Evolutionary conservation across 352 stramenopile species (phyloP), one percentile per base, ranked within the genome.

Genomic region (Globisporangium cylindrosporum): DNA sequence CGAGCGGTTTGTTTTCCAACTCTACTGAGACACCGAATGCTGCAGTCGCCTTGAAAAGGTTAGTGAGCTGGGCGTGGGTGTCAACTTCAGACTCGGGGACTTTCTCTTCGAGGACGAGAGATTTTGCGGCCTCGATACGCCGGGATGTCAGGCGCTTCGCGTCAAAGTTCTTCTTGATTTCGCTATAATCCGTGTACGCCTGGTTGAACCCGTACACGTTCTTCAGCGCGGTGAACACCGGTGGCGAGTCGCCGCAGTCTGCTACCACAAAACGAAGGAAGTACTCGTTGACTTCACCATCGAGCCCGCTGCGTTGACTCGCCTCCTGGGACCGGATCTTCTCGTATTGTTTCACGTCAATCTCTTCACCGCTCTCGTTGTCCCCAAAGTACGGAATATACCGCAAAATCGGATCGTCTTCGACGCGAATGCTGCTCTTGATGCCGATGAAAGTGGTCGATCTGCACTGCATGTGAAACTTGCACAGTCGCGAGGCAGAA

Each of bases 301-400:
- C 84, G 27, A 94, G 62, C 2, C 71, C 83, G 62, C 75, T 91
- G 46, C 67, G 71, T 29, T 81, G 57, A 46, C 38, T 79, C 3
- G 69, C 75, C 38, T 79, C 73, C 49, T 84, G 68, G 53, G 70
- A 62, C 15, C 54, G 68, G 60, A 94, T 75, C 3, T 72, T 68
- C 56, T 92, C 83, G 65, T 94, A 94, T 46, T 84, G 78, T 53
- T 82, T 84, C 34, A 90, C 66, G 38, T 93, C 84, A 36, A 94
- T 94, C 55, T 82, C 81, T 59, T 81, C 88, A 22, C 89, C 88
- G 32, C 82, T 78, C 54, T 98, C 92, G 58, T 98, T 80, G 71
- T 98, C 94, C 22, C 91, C 92, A 73, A 98, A 98, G 73, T 97
- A 98, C 8, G 92, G 94, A 25, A 97, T 80, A 67, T 95, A 92